Base-by-base conservation (phyloP, 2,329 filamentous ascomycete species). In the Penicillium sclerotigenum region DNA sequence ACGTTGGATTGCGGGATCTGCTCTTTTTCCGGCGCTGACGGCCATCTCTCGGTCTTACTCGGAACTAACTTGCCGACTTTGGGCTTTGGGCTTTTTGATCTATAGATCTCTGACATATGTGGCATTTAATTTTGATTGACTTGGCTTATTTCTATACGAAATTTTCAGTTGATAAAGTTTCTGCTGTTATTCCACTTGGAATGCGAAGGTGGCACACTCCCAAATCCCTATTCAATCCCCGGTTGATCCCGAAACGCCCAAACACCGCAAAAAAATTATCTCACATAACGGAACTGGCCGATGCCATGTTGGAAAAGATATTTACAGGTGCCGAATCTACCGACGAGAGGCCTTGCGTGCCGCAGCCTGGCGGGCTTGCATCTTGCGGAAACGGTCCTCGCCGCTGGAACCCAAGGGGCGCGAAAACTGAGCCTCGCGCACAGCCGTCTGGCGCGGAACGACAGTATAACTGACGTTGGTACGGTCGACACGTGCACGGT, bases 381-480 rank as follows among this genome's bases (percentile, higher is more conserved):
- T 79, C 59, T 71, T 74, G 55, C 76, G 73, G 68, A 80, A 79
- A 43, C 74, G 73, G 65, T 78, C 77, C 65, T 79, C 77, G 59
- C 77, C 76, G 55, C 76, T 78, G 46, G 75, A 70, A 47, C 77
- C 77, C 59, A 78, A 52, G 14, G 77, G 76, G 59, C 76, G 74
- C 10, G 77, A 74, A 64, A 76, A 79, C 54, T 74, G 75, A 63
- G 72, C 77, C 56, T 77, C 74, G 47, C 72, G 70, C 14, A 77
- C 68, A 48, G 77, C 70, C 42, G 80, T 83, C 68, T 79, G 83
- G 68, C 80, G 81, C n/a, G 85, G 85, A 46, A 83, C 84, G 61
- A 87, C 80, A 5, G 79, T 84, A 68, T 87, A 87, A 22, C 80
- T 85, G 47, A 81, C 81, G 34, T 83, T 77, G n/a, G 80, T 81